Evolutionary conservation across 768 basidiomycete species (phyloP), one percentile per base, ranked within the genome.

Genomic region (Lentinula edodes): DNA sequence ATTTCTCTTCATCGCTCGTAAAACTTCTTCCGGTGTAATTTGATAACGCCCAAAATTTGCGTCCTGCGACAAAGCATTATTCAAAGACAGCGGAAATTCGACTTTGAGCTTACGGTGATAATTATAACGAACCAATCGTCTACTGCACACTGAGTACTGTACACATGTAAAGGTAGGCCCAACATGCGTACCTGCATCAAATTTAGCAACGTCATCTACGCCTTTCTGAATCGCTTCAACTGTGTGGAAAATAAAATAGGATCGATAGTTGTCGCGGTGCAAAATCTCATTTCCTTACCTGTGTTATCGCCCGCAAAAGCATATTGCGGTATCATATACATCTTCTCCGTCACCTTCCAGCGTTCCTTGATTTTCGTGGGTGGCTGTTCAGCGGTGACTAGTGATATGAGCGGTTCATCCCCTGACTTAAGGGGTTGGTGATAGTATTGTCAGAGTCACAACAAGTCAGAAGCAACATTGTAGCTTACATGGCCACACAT

Each of bases 121-220:
- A 84, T 82, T 62, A 89, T 86, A 16, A 88, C 86, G 68, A 86
- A 87, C 84, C 85, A 87, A 61, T 88, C 86, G 65, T 89, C 86
- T 28, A 28, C 28, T 84, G 60, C 1, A 52, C 12, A 56, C 39
- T 8, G 15, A 28, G 28, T 28, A 28, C 28, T 28, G 28, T 28
- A 2, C 28, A 28, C 28, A 28, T 28, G 28, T 28, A 28, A 4
- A 28, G 3, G 28, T 28, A 28, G 28, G 28, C 28, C 28, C 28
- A 28, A 52, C 18, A 18, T 12, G 64, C 75, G 55, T 41, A 83
- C 85, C 85, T 23, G 83, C 85, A 65, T 88, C 87, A 61, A 77
- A 87, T 66, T 83, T 82, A 0, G 77, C 81, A 0, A 88, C 83
- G 38, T 87, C 83, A 2, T 69, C 73, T n/a, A 86, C 83, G 9